A percentile compares a stretch with the other conserved stretches of the same genome.
Conservation (phyloP, 345 rosid genomes). For the Microthlaspi erraticum region DNA sequence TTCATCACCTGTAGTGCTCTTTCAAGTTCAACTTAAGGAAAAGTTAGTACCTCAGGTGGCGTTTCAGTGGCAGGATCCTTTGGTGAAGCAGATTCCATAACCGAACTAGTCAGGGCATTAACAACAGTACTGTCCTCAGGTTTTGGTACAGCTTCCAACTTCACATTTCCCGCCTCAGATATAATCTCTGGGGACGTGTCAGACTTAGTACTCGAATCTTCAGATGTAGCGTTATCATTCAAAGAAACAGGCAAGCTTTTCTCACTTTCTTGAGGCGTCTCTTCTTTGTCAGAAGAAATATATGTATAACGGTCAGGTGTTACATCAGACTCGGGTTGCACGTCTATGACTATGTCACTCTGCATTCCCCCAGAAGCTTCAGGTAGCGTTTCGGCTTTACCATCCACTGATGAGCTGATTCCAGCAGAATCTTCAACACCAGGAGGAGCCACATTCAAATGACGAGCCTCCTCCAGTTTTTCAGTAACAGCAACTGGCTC, state of each 20-base stretch:
- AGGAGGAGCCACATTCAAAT: constrained; percentile 33
- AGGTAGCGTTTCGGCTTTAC: constrained; percentile 46
- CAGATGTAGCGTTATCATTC: constrained; percentile 32
- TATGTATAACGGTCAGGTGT: constrained; percentile 43
- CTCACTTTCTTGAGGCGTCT: constrained; percentile 45
- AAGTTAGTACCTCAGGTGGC: constrained; percentile 35
- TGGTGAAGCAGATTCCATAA: constrained; percentile 27
- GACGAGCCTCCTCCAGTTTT: constrained; percentile 46
- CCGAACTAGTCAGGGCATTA: constrained; percentile 37
- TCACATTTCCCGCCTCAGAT: constrained; percentile 44
- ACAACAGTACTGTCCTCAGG: constrained; percentile 46
- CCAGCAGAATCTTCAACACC: constrained; percentile 46
- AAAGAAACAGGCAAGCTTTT: constrained; percentile 38
- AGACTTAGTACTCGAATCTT: constrained; percentile 44
- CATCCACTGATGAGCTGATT: constrained; percentile 37
- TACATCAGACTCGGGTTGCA: constrained; percentile 48
- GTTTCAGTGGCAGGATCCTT: constrained; percentile 34
- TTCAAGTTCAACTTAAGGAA: constrained; percentile 11
- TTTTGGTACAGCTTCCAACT: constrained; percentile 44
- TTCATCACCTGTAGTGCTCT: constrained; percentile 1
- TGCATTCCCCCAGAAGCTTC: constrained; percentile 43
- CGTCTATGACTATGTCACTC: constrained; percentile 38
- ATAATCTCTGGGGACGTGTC: constrained; percentile 40
- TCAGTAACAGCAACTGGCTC: constrained; percentile 38
- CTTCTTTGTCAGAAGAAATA: constrained; percentile 47